Conservation (phyloP, 2,329 filamentous ascomycete species). For the Pseudophaeomoniella oleicola region DNA sequence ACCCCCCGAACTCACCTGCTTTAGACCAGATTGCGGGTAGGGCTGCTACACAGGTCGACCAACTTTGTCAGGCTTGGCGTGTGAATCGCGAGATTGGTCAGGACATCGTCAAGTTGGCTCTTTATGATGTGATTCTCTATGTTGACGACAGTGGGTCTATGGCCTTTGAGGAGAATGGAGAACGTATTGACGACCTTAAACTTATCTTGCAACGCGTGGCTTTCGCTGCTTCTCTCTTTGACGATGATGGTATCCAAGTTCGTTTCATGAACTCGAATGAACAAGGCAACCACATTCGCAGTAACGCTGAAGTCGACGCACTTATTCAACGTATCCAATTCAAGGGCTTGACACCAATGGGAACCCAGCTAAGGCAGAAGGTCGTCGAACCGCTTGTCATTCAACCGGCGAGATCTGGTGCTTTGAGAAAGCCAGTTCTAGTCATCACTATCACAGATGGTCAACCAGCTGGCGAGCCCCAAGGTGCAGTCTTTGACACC, state of each 20-base stretch:
- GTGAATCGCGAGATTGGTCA: conserved; percentile 46
- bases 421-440: conserved; percentile 48
- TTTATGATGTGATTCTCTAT: conserved; percentile 50
- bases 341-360: conserved; percentile 53
- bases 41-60: conserved; percentile 36
- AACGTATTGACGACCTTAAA: conserved; percentile 51
- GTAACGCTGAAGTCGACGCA: conserved; percentile 41
- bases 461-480: conserved; percentile 48
- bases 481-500: conserved; percentile 40
- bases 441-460: conserved; percentile 54
- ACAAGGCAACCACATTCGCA: conserved; percentile 39
- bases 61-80: conserved; percentile 41
- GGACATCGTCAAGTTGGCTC: conserved; percentile 46
- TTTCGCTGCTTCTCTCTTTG: conserved; percentile 53
- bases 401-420: conserved; percentile 33
- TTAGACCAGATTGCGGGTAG: conserved; percentile 36
- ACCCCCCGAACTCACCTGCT: conserved; percentile 37
- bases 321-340: conserved; percentile 46
- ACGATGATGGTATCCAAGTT: conserved; percentile 51
- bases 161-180: conserved; percentile 51
- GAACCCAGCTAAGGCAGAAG: conserved; percentile 46
- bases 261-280: conserved; percentile 55
- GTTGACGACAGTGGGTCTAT: conserved; percentile 58
- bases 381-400: conserved; percentile 48
- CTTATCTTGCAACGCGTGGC: conserved; percentile 50